Percentiles rank a stretch among this genome's conserved stretches.
These are phyloP conservation scores for Geosiphon pyriformis DNA, from an alignment of 192 early-diverging fungal species.

Conservation along the genomic window DNA sequence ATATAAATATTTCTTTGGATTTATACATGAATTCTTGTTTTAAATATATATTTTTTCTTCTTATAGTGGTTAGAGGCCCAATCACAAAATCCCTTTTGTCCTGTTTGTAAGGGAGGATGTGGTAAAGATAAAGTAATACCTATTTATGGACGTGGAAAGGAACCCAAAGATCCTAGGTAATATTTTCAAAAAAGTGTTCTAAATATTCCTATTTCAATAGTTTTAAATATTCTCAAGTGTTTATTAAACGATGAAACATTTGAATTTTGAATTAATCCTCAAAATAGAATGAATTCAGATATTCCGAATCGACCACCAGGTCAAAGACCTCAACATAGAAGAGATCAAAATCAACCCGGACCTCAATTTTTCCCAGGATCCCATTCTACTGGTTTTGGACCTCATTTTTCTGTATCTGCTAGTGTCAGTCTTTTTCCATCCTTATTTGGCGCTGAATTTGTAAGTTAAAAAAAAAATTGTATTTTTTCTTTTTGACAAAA, in stretches of 20 bases:
- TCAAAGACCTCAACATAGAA: constrained; percentile 65
- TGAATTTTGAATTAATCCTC: neutral
- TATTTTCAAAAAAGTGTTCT: neutral
- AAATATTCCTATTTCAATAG: neutral
- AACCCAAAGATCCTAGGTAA: constrained; percentile 70
- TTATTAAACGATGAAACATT: neutral
- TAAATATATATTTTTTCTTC: constrained; percentile 54
- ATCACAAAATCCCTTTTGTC: constrained; percentile 66
- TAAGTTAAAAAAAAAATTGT: constrained; percentile 37
- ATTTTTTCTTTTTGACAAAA: neutral
- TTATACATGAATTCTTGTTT: constrained; percentile 2
- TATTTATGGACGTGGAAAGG: constrained; percentile 73
- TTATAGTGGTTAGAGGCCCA: constrained; percentile 72
- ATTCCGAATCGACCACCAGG: constrained; percentile 73
- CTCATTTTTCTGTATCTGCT: constrained; percentile 56
- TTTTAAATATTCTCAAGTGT: neutral
- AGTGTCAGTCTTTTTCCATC: constrained; percentile 68
- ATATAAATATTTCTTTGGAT: neutral
- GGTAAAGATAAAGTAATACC: constrained; percentile 80
- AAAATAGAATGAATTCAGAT: constrained; percentile 26
- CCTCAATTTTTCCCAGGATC: constrained; percentile 45
- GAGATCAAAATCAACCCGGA: constrained; percentile 47
- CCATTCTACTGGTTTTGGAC: constrained; percentile 55
- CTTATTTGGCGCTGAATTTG: constrained; percentile 59
- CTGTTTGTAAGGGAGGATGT: constrained; percentile 82